These are phyloP conservation scores for Amaranthus cruentus DNA, from an alignment of 148 eudicot genomes.

Conservation along the genomic window DNA sequence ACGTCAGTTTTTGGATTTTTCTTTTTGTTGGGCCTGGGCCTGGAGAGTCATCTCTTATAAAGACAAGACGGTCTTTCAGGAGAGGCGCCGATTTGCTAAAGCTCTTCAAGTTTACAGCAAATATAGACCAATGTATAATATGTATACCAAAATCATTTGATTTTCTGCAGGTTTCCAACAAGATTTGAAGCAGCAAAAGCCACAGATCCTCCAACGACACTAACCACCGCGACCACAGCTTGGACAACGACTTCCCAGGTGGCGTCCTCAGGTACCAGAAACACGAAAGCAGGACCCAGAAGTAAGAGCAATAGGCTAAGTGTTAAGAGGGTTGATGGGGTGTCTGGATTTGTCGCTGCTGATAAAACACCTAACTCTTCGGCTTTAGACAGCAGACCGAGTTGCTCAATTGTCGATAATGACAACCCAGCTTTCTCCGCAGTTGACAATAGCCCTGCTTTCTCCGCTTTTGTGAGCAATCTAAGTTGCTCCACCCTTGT, in stretches of 20 bases:
- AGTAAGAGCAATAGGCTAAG: constrained; percentile 56
- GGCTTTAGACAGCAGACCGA: constrained; percentile 83
- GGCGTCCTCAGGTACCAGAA: constrained; percentile 75
- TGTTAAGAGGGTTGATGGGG: constrained; percentile 56
- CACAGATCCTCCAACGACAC: constrained; percentile 75
- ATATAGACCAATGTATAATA: background rate
- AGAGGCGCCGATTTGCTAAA: too few species aligned
- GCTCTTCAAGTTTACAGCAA: too few species aligned
- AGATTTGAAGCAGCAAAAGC: constrained; percentile 89
- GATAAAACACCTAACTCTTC: constrained; percentile 84
- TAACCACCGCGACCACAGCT: constrained; percentile 56
- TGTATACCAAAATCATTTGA: constrained; percentile 21
- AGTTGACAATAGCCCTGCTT: constrained; percentile 75
- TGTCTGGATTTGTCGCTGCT: constrained; percentile 78
- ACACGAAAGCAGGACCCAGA: constrained; percentile 64
- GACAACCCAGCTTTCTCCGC: constrained; percentile 76
- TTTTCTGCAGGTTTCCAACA: constrained; percentile 79
- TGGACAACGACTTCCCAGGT: constrained; percentile 67
- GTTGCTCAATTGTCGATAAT: constrained; percentile 59
- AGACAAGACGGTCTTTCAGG: too few species aligned
- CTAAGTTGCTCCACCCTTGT: constrained; percentile 87
- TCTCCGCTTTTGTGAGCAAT: constrained; percentile 90
- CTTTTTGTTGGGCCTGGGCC: too few species aligned
- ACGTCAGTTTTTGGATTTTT: too few species aligned
- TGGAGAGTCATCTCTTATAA: too few species aligned